Conservation (phyloP, 2,329 filamentous ascomycete species). For the Apiospora saccharicola region DNA sequence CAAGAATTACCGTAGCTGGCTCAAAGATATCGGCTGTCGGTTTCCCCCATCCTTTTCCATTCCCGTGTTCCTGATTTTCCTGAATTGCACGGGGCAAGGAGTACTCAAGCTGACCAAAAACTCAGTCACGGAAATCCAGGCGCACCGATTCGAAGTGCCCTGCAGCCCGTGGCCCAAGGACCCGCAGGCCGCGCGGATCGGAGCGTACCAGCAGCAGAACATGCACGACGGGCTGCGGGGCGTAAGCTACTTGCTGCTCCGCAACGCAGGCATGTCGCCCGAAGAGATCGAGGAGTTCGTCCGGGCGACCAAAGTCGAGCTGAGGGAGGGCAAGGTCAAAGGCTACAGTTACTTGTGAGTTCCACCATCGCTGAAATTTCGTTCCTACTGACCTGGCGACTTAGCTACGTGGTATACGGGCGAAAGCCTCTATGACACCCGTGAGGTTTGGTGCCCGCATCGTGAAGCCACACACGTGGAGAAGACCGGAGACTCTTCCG, state of each 20-base stretch:
- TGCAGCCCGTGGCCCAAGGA: constrained; percentile 24
- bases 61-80: not conserved
- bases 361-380: too few relatives aligned
- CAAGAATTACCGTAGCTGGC: constrained; percentile 17
- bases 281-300: constrained; percentile 22
- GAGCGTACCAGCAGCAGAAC: constrained; percentile 20
- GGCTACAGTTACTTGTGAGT: constrained; percentile 18
- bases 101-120: not conserved
- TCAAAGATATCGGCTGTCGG: constrained; percentile 24
- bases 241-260: constrained; percentile 22
- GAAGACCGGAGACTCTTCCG: not conserved
- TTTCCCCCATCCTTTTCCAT: too few relatives aligned
- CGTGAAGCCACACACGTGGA: not conserved
- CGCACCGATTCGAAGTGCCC: constrained; percentile 22
- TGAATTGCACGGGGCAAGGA: too few relatives aligned
- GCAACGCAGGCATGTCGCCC: constrained; percentile 21
- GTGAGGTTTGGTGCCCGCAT: not conserved
- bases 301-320: constrained; percentile 3
- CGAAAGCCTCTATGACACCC: not conserved
- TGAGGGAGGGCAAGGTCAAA: not conserved
- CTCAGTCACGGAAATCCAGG: constrained; percentile 22
- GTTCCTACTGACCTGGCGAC: not conserved
- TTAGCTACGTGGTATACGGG: constrained; percentile 13
- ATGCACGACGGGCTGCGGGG: constrained; percentile 22
- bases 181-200: constrained; percentile 2